Base-by-base conservation (phyloP, 495 filamentous ascomycete genomes). In the Immersiella caudata region DNA sequence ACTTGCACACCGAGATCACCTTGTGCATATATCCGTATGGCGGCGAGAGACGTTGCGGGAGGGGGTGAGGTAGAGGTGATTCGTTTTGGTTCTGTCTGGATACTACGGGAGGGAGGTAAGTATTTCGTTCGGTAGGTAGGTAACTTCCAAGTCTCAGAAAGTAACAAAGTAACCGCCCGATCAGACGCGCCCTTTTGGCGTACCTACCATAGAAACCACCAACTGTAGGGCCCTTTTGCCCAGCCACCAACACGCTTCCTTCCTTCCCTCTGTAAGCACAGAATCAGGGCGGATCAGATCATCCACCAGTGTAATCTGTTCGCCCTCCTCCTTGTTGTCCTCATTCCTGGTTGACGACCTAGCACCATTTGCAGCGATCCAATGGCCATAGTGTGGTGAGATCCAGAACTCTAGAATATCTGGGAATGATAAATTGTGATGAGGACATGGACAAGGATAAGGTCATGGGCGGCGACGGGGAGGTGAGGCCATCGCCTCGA, bases 1-100 rank as follows among this genome's bases (percentile, higher is more conserved):
- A 55, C 21, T 55, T 55, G 52, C 52, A 55, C 52, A 55, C 52
- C 52, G 52, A 55, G 52, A 14, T 55, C 52, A 26, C 49, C 49
- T n/a, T 55, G 52, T 55, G 25, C 52, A 55, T 55, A 55, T 55
- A 55, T 55, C 52, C 21, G 52, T 55, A 46, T 14, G 40, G 40
- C 9, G 40, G 40, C 16, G 40, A 14, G 40, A 18, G 40, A 18
- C 11, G 40, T 33, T 3, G 29, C n/a, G n/a, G n/a, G n/a, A n/a
- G n/a, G n/a, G n/a, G n/a, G n/a, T n/a, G n/a, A n/a, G n/a, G n/a
- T n/a, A n/a, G n/a, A n/a, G n/a, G n/a, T n/a, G n/a, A n/a, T 36
- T 36, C 12, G 33, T 36, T 36, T 12, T 36, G 33, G 33, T 36
- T 36, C n/a, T 36, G 33, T 36, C 6, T 36, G 33, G 33, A 36